Conservation (phyloP, 805 yeast genomes). For the Lachancea sp. region DNA sequence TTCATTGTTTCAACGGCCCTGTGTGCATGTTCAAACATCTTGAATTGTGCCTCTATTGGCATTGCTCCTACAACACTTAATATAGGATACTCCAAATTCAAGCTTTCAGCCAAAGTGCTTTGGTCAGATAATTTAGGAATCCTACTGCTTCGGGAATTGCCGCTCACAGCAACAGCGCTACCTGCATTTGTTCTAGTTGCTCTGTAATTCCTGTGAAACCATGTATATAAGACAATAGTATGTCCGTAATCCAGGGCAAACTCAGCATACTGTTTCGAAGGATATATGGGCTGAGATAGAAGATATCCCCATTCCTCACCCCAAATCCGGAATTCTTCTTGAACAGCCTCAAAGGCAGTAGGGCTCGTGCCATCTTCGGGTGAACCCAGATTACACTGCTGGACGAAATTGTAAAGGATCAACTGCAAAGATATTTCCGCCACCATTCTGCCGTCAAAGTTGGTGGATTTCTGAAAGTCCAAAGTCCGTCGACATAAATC, state of each 20-base stretch:
- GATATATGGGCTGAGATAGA: constrained; percentile 61
- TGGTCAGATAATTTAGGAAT: background rate
- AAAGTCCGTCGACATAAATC: constrained; percentile 54
- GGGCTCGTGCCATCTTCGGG: background rate
- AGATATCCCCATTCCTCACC: constrained; percentile 61
- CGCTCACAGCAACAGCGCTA: background rate
- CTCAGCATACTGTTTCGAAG: constrained; percentile 68
- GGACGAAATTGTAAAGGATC: constrained; percentile 46
- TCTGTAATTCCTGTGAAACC: constrained; percentile 15
- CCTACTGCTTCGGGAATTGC: background rate
- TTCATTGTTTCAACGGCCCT: constrained; percentile 14
- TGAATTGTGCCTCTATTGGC: constrained; percentile 13
- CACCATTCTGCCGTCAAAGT: constrained; percentile 78
- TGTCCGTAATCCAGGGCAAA: constrained; percentile 60
- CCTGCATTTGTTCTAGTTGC: constrained; percentile 1
- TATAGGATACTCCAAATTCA: constrained; percentile 15
- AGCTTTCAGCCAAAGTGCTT: constrained; percentile 9
- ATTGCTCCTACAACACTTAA: constrained; percentile 13
- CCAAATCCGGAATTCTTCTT: constrained; percentile 53
- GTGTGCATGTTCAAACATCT: constrained; percentile 15
- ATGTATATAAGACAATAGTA: constrained; percentile 40
- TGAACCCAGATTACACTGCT: constrained; percentile 21
- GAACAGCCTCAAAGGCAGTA: constrained; percentile 33
- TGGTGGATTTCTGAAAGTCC: constrained; percentile 54
- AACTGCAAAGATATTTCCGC: constrained; percentile 62